Conservation (phyloP, 768 basidiomycete species). For the Pleurotus platypus region DNA sequence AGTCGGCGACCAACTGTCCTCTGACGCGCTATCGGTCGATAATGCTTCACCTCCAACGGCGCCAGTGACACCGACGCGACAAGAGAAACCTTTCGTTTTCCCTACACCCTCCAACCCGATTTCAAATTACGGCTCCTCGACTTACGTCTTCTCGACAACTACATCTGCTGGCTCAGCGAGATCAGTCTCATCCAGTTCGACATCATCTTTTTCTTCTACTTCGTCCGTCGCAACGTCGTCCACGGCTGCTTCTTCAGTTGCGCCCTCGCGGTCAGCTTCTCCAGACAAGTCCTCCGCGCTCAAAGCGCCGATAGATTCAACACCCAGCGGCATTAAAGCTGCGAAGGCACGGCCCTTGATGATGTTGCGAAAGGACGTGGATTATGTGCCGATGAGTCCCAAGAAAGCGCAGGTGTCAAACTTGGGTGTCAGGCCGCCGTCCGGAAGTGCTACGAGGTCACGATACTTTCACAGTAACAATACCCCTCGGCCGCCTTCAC, state of each 20-base stretch:
- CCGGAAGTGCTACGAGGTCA: conserved; percentile 2
- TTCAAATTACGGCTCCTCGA: conserved; percentile 13
- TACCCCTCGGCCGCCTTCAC: conserved; percentile 12
- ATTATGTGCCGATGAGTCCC: conserved; percentile 72
- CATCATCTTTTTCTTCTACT: conserved; percentile 37
- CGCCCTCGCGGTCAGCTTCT: conserved; percentile 36
- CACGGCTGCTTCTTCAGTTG: conserved; percentile 30
- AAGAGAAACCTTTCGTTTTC: conserved; percentile 1
- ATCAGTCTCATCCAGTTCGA: conserved; percentile 39
- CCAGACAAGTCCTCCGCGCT: conserved; percentile 35
- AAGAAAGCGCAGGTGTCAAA: conserved; percentile 34
- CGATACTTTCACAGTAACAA: conserved; percentile 11
- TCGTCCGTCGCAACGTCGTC: conserved; percentile 39
- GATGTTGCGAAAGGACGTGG: conserved; percentile 69
- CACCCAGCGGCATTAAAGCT: conserved; percentile 18
- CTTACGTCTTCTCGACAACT: conserved; percentile 14
- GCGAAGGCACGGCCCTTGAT: conserved; percentile 48
- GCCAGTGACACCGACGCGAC: conserved; percentile 11
- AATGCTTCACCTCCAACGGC: conserved; percentile 11
- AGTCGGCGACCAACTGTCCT: background rate
- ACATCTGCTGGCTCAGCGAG: conserved; percentile 30
- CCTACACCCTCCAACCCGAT: background rate
- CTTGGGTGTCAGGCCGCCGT: conserved; percentile 8
- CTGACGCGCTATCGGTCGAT: background rate
- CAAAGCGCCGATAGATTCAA: conserved; percentile 16